Base-by-base conservation (phyloP, 106 monocot genomes). In the Acanthochlamys bracteata region DNA sequence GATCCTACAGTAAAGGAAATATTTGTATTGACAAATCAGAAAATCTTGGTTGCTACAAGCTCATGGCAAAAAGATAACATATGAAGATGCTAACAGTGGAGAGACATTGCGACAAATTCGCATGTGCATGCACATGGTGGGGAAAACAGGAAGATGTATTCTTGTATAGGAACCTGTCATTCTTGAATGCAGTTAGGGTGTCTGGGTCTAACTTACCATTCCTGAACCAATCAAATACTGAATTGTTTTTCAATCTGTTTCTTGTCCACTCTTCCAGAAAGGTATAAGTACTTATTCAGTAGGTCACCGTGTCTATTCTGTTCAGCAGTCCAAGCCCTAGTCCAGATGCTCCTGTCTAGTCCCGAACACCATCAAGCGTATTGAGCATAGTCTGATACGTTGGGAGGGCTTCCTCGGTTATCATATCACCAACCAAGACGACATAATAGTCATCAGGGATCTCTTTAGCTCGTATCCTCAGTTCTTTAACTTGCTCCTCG, bases 371-470 rank as follows among this genome's bases (percentile, higher is more conserved):
- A 52, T 65, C 65, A 16, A 52, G 51, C 10, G 65, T 65, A 47
- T 65, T 65, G 13, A 65, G 65, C 65, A 65, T 65, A 17, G 65
- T 65, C 25, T 65, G 65, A 25, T 65, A 65, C 0, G 65, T 65
- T 2, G 65, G 65, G 51, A 65, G 47, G 17, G 65, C 65, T 26
- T 65, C 65, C 65, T 65, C 65, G 4, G 65, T 51, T 10, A 65
- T 51, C 65, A 65, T 65, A 26, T 65, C 51, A 9, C 65, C 65
- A 25, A 65, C 65, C 49, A 65, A 65, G 25, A 45, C 43, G 1
- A 65, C 65, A 65, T 23, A 65, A 65, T 65, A 65, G 17, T 65
- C 65, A 65, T 65, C 65, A 51, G 65, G 65, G 25, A 65, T 65
- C 65, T 65, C 65, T 49, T 52, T 65, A 7, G 65, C 65, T 9